Conservation (phyloP, 176 grass and related monocot genomes). For the Typha latifolia region DNA sequence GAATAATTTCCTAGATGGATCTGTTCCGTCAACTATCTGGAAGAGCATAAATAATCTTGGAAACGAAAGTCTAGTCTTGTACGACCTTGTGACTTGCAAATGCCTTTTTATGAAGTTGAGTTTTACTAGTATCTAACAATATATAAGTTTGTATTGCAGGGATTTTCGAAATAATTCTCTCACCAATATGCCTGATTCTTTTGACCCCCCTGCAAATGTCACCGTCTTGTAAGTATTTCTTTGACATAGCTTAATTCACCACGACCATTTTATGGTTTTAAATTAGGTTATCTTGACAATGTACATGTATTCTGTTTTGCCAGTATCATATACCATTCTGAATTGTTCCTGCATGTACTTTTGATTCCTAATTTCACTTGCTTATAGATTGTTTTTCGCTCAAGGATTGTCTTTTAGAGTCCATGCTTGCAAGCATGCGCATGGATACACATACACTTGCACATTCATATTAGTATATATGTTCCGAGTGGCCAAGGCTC, state of each 20-base stretch:
- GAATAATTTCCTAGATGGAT: constrained; percentile 35
- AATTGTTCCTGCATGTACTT: too few species aligned
- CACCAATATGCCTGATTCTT: constrained; percentile 40
- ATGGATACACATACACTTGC: too few species aligned
- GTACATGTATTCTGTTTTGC: too few species aligned
- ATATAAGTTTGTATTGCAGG: constrained; percentile 36
- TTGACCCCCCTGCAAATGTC: constrained; percentile 49
- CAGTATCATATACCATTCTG: too few species aligned
- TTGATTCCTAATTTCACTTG: too few species aligned
- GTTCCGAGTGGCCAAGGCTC: too few species aligned
- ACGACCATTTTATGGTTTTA: not conserved
- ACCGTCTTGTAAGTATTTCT: constrained; percentile 54
- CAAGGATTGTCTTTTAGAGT: too few species aligned
- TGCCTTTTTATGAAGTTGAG: not conserved
- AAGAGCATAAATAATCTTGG: constrained; percentile 40
- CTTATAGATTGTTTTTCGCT: too few species aligned
- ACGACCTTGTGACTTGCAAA: constrained; percentile 24
- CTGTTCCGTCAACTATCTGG: constrained; percentile 63
- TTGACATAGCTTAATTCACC: not conserved
- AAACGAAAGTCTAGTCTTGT: constrained; percentile 73
- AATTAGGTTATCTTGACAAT: too few species aligned
- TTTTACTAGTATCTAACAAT: not conserved
- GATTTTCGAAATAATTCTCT: constrained; percentile 81
- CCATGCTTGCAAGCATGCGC: too few species aligned
- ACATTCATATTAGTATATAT: too few species aligned